These are phyloP conservation scores for Ligustrum vulgare DNA, from an alignment of 257 asterid species.

Conservation along the genomic window DNA sequence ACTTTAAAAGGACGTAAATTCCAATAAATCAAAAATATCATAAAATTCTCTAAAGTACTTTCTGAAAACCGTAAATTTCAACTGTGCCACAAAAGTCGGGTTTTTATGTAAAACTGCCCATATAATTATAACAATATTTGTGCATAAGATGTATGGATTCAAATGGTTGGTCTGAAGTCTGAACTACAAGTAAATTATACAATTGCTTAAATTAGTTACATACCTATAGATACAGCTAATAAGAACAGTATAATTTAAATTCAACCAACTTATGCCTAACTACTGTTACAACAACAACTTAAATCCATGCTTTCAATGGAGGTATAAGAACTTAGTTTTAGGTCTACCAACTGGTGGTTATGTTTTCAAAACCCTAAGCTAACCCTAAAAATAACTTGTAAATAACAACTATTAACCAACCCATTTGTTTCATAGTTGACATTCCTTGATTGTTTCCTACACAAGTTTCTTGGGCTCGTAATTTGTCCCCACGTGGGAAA, in stretches of 20 bases:
- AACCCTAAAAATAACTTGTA: constrained; percentile 33
- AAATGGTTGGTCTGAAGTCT: background rate
- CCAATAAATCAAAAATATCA: too few relatives aligned
- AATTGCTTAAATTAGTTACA: background rate
- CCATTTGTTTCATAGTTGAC: background rate
- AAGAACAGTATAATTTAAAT: background rate
- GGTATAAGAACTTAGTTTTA: constrained; percentile 34
- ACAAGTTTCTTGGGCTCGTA: constrained; percentile 37
- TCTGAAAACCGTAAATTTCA: too few relatives aligned
- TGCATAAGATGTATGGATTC: too few relatives aligned
- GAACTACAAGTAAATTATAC: background rate
- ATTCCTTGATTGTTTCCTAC: background rate
- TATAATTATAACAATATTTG: too few relatives aligned
- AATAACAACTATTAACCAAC: constrained; percentile 24
- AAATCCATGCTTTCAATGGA: constrained; percentile 32
- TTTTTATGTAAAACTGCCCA: too few relatives aligned
- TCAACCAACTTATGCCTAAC: constrained; percentile 39
- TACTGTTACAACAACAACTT: constrained; percentile 27
- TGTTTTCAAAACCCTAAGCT: constrained; percentile 38
- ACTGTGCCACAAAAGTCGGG: too few relatives aligned
- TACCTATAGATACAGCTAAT: background rate
- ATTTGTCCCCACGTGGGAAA: constrained; percentile 68
- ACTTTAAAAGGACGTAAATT: too few relatives aligned
- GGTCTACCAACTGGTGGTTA: constrained; percentile 92
- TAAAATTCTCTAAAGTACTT: too few relatives aligned